Conservation (phyloP, 768 basidiomycete species). For the Hygrophorus russula region DNA sequence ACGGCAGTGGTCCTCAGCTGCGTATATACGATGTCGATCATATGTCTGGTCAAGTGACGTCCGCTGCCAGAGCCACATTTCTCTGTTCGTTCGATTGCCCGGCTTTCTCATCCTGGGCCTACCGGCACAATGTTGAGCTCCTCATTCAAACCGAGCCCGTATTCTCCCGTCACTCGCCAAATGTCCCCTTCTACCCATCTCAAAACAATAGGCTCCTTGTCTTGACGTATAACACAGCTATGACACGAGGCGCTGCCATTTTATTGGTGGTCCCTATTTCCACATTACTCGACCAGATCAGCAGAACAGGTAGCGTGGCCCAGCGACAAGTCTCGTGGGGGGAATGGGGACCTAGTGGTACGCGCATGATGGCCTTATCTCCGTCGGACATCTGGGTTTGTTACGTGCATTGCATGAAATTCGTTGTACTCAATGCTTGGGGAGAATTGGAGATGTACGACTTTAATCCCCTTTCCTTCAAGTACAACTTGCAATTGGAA, state of each 20-base stretch:
- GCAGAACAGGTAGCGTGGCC: not conserved
- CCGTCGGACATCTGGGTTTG: not conserved
- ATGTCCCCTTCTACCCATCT: not conserved
- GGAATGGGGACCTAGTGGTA: not conserved
- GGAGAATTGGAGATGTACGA: not conserved
- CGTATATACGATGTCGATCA: not conserved
- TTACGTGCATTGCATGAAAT: slow-evolving; percentile 1
- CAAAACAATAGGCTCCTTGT: not conserved
- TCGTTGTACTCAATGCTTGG: not conserved
- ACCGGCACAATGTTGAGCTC: not conserved
- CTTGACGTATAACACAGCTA: not conserved
- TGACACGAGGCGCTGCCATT: not conserved
- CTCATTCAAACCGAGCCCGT: not conserved
- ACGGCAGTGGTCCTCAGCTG: not conserved
- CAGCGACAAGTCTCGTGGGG: not conserved
- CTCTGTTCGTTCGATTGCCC: not conserved
- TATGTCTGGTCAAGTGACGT: too few relatives aligned
- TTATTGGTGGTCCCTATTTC: not conserved
- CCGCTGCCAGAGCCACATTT: not conserved
- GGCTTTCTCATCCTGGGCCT: not conserved
- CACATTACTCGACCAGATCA: not conserved
- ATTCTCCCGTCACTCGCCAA: not conserved
- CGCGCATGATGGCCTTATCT: not conserved
- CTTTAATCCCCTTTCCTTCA: not conserved
- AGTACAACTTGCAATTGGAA: not conserved